phyloP scores from a whole-genome alignment of 495 filamentous ascomycete species.

The Cercophora newfieldiana region DNA sequence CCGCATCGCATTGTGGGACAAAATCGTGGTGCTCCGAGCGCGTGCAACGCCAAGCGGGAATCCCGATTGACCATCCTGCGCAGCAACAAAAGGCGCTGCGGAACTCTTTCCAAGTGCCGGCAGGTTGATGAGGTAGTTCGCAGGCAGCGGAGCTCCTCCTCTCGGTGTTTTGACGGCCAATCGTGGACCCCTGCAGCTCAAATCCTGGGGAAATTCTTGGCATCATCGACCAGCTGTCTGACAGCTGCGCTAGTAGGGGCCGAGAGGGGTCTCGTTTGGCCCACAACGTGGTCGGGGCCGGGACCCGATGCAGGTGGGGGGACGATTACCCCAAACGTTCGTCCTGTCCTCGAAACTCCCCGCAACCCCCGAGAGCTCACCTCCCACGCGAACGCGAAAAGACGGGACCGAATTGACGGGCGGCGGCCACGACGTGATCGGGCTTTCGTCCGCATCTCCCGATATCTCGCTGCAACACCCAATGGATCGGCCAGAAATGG shows the following conservation, averaged over 20 bases:
- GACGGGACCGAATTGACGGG: neutral
- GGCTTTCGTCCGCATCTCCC: slow-evolving; percentile 5
- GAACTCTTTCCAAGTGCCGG: neutral
- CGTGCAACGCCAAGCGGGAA: slow-evolving; percentile 5
- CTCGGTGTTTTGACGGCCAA: neutral
- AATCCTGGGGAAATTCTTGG: neutral
- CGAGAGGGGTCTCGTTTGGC: neutral
- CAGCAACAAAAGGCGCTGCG: neutral
- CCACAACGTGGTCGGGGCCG: neutral
- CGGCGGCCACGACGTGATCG: slow-evolving; percentile 11
- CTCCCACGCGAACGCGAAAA: neutral
- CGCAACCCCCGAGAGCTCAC: slow-evolving; percentile 1
- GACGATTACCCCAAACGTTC: slow-evolving; percentile 13
- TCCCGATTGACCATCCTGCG: slow-evolving; percentile 1
- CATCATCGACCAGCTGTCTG: neutral
- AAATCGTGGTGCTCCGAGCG: neutral
- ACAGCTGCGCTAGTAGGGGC: neutral
- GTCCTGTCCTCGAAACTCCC: neutral
- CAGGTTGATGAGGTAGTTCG: neutral
- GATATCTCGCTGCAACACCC: neutral
- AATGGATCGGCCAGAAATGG: slow-evolving; percentile 17
- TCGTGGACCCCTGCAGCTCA: neutral
- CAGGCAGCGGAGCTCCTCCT: neutral
- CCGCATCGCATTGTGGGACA: slow-evolving; percentile 8
- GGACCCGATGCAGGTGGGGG: neutral